Evolutionary conservation across 192 early-diverging fungal genomes (phyloP), one percentile per base, ranked within the genome.

Genomic region (Umbelopsis vinacea): DNA sequence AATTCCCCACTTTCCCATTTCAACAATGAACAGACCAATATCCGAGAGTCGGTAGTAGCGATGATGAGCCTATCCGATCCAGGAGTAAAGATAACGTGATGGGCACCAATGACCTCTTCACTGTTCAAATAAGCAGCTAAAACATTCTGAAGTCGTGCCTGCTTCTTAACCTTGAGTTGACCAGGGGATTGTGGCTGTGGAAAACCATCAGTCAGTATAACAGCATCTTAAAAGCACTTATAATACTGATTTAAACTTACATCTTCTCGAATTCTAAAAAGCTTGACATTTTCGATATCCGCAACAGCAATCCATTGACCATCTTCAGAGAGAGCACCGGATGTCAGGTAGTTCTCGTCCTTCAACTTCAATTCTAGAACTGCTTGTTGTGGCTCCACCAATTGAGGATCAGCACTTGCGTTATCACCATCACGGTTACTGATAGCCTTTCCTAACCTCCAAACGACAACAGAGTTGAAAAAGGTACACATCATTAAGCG

Each of bases 261-360:
- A 37, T 82, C 74, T 53, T 86, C 71, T 33, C 80, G 74, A 9
- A 92, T 75, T 68, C 83, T 83, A 82, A 88, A 94, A 4, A 94
- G 73, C 73, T 85, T 85, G 46, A 90, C 81, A 19, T 86, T 84
- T 47, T 92, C 88, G 22, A 91, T 85, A 72, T 96, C 92, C 21
- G 95, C 88, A 7, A 91, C 90, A 3, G 92, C 93, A 66, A 99
- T 87, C 90, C 94, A 92, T 12, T 81, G 67, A 17, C 95, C 95
- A 76, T 95, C 87, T 57, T 90, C 81, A 23, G 96, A 96, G 9
- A 99, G 85, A 3, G 90, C 86, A 71, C 88, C 84, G 38, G 90
- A 81, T 4, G 88, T 85, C 43, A 97, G 79, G 71, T 93, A 90
- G 23, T 87, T 87, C 24, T 84, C 84, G 21, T 82, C 84, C 73